Evolutionary conservation across 2,329 filamentous ascomycete genomes (phyloP).

Genomic region (Reticulascus tulasneorum): DNA sequence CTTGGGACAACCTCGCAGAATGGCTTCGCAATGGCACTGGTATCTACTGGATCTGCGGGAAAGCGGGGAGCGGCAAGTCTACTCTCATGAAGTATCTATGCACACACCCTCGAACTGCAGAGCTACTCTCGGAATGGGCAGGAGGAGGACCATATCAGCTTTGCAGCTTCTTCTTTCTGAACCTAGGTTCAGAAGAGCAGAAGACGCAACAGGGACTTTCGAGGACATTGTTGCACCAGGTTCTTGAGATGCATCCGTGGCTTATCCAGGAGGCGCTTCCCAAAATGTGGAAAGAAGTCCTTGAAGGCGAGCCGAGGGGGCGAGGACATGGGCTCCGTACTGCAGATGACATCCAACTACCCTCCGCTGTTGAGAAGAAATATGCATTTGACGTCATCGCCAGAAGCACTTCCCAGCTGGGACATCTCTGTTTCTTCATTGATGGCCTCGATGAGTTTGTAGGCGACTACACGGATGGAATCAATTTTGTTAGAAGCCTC

Average conservation of each 20-base stretch:
- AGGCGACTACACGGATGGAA: background rate
- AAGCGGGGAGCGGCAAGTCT: background rate
- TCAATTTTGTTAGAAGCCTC: background rate
- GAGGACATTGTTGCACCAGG: background rate
- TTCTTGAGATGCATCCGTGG: background rate
- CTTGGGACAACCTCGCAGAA: background rate
- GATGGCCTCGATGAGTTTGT: background rate
- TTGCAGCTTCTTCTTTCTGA: background rate
- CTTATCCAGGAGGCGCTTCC: background rate
- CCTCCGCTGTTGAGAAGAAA: background rate
- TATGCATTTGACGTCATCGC: background rate
- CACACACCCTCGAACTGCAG: background rate
- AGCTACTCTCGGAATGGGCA: background rate
- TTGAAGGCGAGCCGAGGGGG: too few species aligned
- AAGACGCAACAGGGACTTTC: background rate
- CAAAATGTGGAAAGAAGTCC: background rate
- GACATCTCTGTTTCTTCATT: background rate
- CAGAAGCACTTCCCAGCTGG: background rate
- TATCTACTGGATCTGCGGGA: background rate
- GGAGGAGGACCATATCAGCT: background rate
- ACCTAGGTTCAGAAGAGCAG: background rate
- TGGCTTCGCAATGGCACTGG: background rate
- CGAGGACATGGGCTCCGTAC: too few species aligned
- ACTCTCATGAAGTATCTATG: background rate
- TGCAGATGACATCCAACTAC: too few species aligned